Percentiles rank a stretch among this genome's conserved stretches.
These are phyloP conservation scores for Phytophthora quininea DNA, from an alignment of 352 stramenopile species.

Conservation along the genomic window DNA sequence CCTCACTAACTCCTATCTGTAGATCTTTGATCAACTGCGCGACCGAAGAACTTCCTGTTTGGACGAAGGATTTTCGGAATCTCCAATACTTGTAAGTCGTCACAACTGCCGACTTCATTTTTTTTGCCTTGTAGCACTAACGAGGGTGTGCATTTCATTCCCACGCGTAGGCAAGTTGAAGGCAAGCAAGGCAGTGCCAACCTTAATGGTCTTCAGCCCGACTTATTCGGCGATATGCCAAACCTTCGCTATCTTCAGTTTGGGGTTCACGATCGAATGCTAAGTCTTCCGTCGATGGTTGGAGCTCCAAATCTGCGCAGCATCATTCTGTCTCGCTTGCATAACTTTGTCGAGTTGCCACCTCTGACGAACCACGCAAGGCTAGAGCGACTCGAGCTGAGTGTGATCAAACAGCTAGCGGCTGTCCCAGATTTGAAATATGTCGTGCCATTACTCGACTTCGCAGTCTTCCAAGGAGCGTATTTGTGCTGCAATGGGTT, in stretches of 20 bases:
- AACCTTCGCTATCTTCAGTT: slow-evolving; percentile 42
- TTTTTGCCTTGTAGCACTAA: not conserved
- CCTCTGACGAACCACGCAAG: slow-evolving; percentile 11
- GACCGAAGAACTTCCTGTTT: slow-evolving; percentile 30
- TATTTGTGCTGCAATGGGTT: slow-evolving; percentile 53
- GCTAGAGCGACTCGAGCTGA: slow-evolving; percentile 29
- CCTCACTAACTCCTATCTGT: not conserved
- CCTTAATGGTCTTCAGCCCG: slow-evolving; percentile 19
- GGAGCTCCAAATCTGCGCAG: slow-evolving; percentile 30
- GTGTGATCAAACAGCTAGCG: slow-evolving; percentile 6
- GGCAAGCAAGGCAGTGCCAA: slow-evolving; percentile 23
- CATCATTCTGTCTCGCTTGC: slow-evolving; percentile 27
- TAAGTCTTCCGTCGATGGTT: slow-evolving; percentile 26
- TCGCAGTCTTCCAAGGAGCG: slow-evolving; percentile 26
- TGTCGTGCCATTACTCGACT: slow-evolving; percentile 8
- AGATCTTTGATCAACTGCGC: slow-evolving; percentile 43
- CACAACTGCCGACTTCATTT: not conserved
- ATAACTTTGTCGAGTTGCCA: slow-evolving; percentile 21
- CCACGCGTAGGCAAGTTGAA: slow-evolving; percentile 38
- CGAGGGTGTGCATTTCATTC: not conserved
- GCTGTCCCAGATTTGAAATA: slow-evolving; percentile 22
- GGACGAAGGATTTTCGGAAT: slow-evolving; percentile 38
- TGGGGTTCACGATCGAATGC: slow-evolving; percentile 24
- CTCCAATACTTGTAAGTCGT: slow-evolving; percentile 48
- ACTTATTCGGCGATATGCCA: slow-evolving; percentile 34